Base-by-base conservation (phyloP, 305 asterid species). In the Fraxinus paxiana region DNA sequence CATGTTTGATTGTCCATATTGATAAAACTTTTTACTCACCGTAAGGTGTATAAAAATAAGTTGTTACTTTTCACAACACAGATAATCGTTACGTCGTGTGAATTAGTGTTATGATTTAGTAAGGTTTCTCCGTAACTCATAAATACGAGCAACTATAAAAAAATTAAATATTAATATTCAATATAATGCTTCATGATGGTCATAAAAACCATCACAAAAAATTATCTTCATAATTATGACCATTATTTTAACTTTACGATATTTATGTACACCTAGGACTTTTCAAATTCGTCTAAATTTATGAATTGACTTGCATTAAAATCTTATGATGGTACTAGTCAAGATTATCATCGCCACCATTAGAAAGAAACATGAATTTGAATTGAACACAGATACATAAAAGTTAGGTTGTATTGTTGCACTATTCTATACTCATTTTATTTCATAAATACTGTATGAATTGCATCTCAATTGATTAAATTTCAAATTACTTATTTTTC, bases 361-460 rank as follows among this genome's bases (percentile, higher is more conserved):
- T 8, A 0, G 6, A 48, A 46, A 26, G 63, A 75, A 38, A 3
- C 31, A 12, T 6, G 79, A 54, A 75, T 59, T n/a, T 2, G 79
- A 20, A 71, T 65, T 75, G 80, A 77, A 33, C 17, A 65, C 74
- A 12, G 75, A n/a, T 54, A 63, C 20, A 77, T 31, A 78, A 73
- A n/a, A 43, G 75, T 17, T 43, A 33, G 30, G 70, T 59, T 15
- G 28, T 1, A 56, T 18, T 20, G 3, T 59, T 18, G 70, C 12
- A 59, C 13, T 18, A 56, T 59, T 59, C 5, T 59, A 59, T 22
- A 20, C 13, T 18, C 31, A 1, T 59, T 59, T 59, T 6, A 3
- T 59, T 17, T 6, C 13, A 20, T 20, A 6, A 59, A 20, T 17
- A 54, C 7, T 54, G 24, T 20, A 20, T 59, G 13, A 20, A 18